phyloP scores from a whole-genome alignment of 176 grass and related monocot genomes.

The Thinopyrum elongatum region DNA sequence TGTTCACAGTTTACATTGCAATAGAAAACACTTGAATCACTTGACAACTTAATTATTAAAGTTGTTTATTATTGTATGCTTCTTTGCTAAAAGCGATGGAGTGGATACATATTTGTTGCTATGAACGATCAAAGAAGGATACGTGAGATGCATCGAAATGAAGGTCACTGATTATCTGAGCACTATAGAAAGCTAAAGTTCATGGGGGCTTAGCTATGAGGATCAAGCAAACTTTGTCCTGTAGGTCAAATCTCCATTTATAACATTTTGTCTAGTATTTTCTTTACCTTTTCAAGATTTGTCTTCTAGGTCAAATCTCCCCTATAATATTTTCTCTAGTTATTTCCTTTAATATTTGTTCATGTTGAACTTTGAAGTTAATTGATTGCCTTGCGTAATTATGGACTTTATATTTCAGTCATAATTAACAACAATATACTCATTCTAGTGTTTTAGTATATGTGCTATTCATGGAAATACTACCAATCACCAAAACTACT shows the following conservation, averaged over 20 bases:
- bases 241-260: not conserved
- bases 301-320: not conserved
- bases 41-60: not conserved
- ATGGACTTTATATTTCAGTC: not conserved
- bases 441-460: not conserved
- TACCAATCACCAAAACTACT: not conserved
- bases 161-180: not conserved
- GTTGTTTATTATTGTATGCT: not conserved
- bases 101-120: too few relatives aligned
- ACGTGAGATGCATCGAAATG: not conserved
- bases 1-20: not conserved
- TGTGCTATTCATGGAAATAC: not conserved
- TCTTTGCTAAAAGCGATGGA: too few relatives aligned
- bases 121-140: not conserved
- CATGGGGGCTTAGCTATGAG: not conserved
- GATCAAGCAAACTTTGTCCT: not conserved
- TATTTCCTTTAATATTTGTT: not conserved
- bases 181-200: slow-evolving; percentile 3
- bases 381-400: not conserved
- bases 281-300: not conserved
- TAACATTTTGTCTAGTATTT: not conserved
- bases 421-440: not conserved
- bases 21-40: not conserved
- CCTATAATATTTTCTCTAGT: not conserved
- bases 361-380: not conserved